Base-by-base conservation (phyloP, 257 asterid genomes). In the Cruciata laevipes region DNA sequence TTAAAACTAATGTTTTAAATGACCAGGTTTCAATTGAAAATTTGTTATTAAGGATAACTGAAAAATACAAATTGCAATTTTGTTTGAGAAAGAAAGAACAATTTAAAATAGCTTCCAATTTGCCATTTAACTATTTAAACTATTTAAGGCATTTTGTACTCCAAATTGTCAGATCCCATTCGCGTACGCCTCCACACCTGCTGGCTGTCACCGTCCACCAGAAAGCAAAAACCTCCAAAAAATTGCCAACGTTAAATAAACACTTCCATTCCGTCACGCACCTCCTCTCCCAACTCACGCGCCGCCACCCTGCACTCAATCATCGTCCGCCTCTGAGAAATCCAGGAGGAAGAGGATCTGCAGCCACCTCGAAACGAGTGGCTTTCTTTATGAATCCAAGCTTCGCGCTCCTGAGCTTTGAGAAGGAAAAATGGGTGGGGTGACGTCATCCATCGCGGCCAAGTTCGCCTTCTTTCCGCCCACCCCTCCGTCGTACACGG, bases 401-500 rank as follows among this genome's bases (percentile, higher is more conserved):
- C n/a, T 61, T 49, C 31, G 35, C 33, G n/a, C 51, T 25, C 44
- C 31, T 66, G 61, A 69, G 69, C 61, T 47, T 10, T 56, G 57
- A 32, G 61, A 67, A 25, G 53, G 27, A 53, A 1, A 31, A 30
- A 90, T 90, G 99, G 99, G 99, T 63, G 97, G 96, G 72, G 97
- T 94, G 80, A 87, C 96, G 77, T 90, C 96, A 70, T 90, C 97
- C 68, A 90, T 94, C 79, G 99, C 97, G 37, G 96, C 99, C 65
- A 94, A 94, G 83, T 90, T 94, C 74, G 99, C 99, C 27, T 94
- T 94, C 73, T 94, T 90, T 74, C 99, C 97, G 53, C 96, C 97
- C 13, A 87, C 27, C 55, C 99, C 99, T 13, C 96, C 99, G 64
- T 90, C 99, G 31, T 94, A 94, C 82, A 85, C 97, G 69, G 89